Conservation (phyloP, 2,329 filamentous ascomycete genomes). For the Colletotrichum sublineola region DNA sequence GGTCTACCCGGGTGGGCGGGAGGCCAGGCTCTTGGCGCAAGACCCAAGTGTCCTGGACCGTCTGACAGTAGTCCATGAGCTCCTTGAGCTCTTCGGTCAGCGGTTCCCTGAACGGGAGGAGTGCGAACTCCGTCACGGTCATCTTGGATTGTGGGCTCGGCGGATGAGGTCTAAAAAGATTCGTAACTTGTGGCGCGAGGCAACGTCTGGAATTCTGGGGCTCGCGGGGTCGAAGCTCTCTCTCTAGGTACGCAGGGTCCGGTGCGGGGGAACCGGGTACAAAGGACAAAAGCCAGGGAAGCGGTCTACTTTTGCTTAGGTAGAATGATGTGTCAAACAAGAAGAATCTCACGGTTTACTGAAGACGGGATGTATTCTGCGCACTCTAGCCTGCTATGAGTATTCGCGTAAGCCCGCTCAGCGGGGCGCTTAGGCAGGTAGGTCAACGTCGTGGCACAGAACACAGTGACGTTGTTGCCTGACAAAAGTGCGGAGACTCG, state of each 20-base stretch:
- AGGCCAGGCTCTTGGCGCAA: constrained; percentile 51
- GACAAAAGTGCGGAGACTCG: constrained; percentile 18
- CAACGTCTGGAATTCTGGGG: constrained; percentile 13
- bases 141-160: constrained; percentile 43
- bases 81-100: constrained; percentile 51
- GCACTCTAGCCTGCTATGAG: not conserved
- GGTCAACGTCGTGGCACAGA: constrained; percentile 13
- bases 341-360: not conserved
- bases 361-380: not conserved
- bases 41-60: constrained; percentile 57
- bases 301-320: not conserved
- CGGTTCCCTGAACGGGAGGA: constrained; percentile 51
- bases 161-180: not conserved
- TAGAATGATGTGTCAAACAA: not conserved
- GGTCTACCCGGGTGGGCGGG: constrained; percentile 53
- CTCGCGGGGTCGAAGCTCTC: constrained; percentile 23
- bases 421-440: constrained; percentile 31
- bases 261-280: constrained; percentile 23
- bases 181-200: not conserved
- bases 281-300: not conserved
- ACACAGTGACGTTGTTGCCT: constrained; percentile 31
- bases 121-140: constrained; percentile 57
- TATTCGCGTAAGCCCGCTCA: constrained; percentile 8
- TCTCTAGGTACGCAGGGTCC: constrained; percentile 27
- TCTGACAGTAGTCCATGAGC: constrained; percentile 49